Percentiles rank a stretch among this genome's conserved stretches.
Evolutionary conservation across 2,329 filamentous ascomycete species (phyloP).

Genomic region (Beauveria brongniartii): DNA sequence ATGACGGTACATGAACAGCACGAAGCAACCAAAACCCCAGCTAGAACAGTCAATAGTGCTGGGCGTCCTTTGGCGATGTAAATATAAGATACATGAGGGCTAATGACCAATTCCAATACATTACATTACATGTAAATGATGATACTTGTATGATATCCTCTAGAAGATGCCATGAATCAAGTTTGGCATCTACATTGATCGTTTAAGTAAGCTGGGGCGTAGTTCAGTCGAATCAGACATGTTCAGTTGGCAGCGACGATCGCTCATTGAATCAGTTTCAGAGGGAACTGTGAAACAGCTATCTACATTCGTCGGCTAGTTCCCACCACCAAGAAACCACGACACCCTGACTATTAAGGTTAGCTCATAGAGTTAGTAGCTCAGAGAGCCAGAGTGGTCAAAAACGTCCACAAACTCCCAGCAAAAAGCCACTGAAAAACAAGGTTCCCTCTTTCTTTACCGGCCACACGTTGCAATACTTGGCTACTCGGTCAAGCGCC

Average conservation of each 20-base stretch:
- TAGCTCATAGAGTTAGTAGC: too few relatives aligned
- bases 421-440: background rate
- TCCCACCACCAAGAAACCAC: too few relatives aligned
- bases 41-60: background rate
- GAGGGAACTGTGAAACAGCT: conserved; percentile 3
- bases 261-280: background rate
- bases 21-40: background rate
- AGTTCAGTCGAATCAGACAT: background rate
- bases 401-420: background rate
- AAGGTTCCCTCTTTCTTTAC: background rate
- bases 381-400: too few relatives aligned
- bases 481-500: too few relatives aligned
- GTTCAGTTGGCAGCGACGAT: background rate
- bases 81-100: background rate
- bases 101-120: background rate
- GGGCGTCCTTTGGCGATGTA: background rate
- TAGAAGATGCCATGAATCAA: too few relatives aligned
- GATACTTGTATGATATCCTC: too few relatives aligned
- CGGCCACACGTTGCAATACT: too few relatives aligned
- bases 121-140: background rate
- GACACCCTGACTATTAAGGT: too few relatives aligned
- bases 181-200: background rate
- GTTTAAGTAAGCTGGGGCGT: background rate
- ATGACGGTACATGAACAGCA: conserved; percentile 9
- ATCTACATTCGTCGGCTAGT: background rate